Evolutionary conservation across 2,329 filamentous ascomycete species (phyloP), one percentile per base, ranked within the genome.

Genomic region (Neonectria neomacrospora): DNA sequence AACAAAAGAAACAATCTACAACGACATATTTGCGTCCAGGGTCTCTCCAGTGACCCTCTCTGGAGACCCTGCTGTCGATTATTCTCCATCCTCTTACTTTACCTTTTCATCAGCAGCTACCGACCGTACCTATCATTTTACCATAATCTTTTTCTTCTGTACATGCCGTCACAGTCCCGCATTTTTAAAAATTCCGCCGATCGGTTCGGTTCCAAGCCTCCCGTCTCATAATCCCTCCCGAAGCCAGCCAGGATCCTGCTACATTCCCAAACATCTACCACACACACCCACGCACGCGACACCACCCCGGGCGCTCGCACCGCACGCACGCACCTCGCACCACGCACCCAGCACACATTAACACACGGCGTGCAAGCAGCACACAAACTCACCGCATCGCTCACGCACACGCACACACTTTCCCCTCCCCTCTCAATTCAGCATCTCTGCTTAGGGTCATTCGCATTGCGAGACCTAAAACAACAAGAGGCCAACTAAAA

Each of bases 201-300:
- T 65, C 68, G 66, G 58, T 30, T 62, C 64, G 61, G 58, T 61
- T 70, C 68, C 60, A 51, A 54, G 34, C 41, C 39, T 28, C 48
- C 54, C 53, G 58, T 58, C 56, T 67, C 70, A 72, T 70, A 67
- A 70, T 68, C 50, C 30, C 47, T 56, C 52, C 42, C 53, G 59
- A 55, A 48, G 30, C 53, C 14, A n/a, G 42, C 70, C 57, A 61
- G 67, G 67, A 71, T 72, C 67, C 57, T 67, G 65, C 42, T 64
- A 68, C 68, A 73, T 70, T 64, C 68, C 67, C 65, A 71, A 69
- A 72, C 70, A 64, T 67, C 68, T 58, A 61, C 63, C 58, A 70
- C 42, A 67, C 68, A 69, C 63, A 69, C 58, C 22, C 41, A 54
- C 66, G 45, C 64, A 65, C 63, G 50, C 66, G 53, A 61, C 56